phyloP scores from a whole-genome alignment of 768 basidiomycete genomes.

The Hygrocybe coccinea region DNA sequence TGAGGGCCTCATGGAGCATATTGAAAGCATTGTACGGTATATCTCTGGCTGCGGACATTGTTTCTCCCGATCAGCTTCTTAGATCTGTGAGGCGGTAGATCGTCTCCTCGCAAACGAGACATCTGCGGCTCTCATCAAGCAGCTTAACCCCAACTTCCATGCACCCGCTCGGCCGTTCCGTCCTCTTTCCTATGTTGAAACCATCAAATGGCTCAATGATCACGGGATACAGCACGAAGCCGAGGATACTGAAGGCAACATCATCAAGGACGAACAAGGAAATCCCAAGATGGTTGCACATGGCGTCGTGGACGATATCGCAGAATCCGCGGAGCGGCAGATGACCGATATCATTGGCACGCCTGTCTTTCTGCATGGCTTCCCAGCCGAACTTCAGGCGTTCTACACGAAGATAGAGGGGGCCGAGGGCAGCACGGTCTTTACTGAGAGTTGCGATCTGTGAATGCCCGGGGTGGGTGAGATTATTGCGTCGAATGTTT shows the following conservation, averaged over 20 bases:
- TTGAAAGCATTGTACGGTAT: conserved; percentile 70
- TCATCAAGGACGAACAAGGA: conserved; percentile 52
- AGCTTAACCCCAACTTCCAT: conserved; percentile 85
- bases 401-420: conserved; percentile 96
- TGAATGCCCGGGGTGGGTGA: conserved; percentile 99
- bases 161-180: conserved; percentile 82
- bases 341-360: conserved; percentile 96
- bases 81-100: conserved; percentile 93
- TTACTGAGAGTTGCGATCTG: conserved; percentile 94
- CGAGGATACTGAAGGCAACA: conserved; percentile 73
- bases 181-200: conserved; percentile 84
- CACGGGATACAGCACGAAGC: conserved; percentile 81
- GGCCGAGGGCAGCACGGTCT: conserved; percentile 46
- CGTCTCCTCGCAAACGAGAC: conserved; percentile 70
- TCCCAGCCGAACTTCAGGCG: conserved; percentile 91
- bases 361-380: conserved; percentile 89
- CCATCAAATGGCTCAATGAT: conserved; percentile 92
- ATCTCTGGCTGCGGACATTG: no score
- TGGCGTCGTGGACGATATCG: conserved; percentile 90
- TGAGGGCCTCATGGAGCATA: conserved; percentile 86
- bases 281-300: conserved; percentile 47
- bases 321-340: conserved; percentile 93
- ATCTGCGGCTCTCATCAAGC: conserved; percentile 72
- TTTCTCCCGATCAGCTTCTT: no score
- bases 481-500: conserved; percentile 55